Percentiles rank a stretch among this genome's conserved stretches.
These are phyloP conservation scores for Madurella mycetomatis DNA, from an alignment of 2,329 filamentous ascomycete genomes.

Conservation along the genomic window DNA sequence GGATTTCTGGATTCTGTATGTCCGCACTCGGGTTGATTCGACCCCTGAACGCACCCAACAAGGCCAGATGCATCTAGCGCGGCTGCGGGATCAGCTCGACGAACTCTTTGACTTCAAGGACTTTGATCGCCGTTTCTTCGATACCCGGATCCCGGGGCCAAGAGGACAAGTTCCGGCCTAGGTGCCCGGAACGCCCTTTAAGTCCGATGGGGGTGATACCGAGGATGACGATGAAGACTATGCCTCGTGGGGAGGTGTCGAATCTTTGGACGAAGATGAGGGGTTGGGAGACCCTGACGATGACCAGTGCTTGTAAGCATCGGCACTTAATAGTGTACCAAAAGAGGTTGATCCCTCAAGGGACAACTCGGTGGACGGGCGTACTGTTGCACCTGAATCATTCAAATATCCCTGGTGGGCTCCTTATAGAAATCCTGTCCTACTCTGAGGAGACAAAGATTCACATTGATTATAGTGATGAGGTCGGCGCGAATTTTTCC, in stretches of 20 bases:
- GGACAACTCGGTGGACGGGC: no score
- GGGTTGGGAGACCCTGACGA: background rate
- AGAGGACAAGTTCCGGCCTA: constrained; percentile 7
- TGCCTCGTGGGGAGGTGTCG: background rate
- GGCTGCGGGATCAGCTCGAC: constrained; percentile 43
- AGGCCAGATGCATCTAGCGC: constrained; percentile 48
- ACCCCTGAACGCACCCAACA: constrained; percentile 55
- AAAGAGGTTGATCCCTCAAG: no score
- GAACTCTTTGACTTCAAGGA: constrained; percentile 50
- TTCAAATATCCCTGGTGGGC: no score
- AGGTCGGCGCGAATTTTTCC: no score
- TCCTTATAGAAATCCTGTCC: no score
- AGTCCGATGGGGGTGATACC: background rate
- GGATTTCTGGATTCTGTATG: constrained; percentile 50
- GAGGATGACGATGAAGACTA: background rate
- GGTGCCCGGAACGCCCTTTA: background rate
- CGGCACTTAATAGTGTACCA: no score
- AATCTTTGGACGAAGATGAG: background rate
- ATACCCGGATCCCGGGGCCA: constrained; percentile 42
- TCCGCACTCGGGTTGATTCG: constrained; percentile 51
- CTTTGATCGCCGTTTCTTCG: constrained; percentile 50
- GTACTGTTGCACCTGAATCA: no score
- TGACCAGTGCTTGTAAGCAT: background rate
- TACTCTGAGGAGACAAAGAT: no score
- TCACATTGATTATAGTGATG: no score